Evolutionary conservation across 148 eudicot species (phyloP).

Genomic region (Rhododendron mucronatum): DNA sequence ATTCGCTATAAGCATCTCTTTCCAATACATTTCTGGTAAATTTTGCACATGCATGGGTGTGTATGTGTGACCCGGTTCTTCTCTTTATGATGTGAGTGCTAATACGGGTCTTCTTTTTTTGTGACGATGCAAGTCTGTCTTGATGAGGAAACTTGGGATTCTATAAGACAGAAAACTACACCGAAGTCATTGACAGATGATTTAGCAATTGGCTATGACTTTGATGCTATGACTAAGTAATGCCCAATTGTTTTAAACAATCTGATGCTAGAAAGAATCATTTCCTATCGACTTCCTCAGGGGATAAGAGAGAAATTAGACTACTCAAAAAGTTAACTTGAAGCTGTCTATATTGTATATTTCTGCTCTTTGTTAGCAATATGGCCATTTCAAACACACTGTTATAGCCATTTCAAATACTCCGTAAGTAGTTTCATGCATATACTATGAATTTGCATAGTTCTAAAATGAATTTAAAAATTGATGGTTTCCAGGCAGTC

Average conservation of each 20-base stretch:
- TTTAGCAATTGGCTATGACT: neutral
- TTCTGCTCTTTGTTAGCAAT: neutral
- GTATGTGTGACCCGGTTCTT: neutral
- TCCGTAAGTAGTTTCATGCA: neutral
- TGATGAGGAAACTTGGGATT: neutral
- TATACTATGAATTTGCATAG: neutral
- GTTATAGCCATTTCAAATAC: neutral
- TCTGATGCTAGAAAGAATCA: neutral
- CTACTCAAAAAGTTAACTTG: neutral
- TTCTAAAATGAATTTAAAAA: neutral
- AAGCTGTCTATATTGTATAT: neutral
- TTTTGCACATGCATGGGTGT: neutral
- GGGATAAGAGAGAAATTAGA: neutral
- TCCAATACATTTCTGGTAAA: neutral
- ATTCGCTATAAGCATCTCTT: neutral
- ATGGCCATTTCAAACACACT: neutral
- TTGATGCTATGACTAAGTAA: neutral
- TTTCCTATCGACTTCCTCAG: neutral
- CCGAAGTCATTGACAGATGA: neutral
- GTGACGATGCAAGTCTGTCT: neutral
- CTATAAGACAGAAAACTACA: neutral
- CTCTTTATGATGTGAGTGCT: neutral
- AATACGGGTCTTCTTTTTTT: neutral
- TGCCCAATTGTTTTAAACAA: neutral
- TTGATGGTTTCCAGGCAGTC: neutral